Evolutionary conservation across 2,329 filamentous ascomycete genomes (phyloP).

Genomic region (Helotiales sp.): DNA sequence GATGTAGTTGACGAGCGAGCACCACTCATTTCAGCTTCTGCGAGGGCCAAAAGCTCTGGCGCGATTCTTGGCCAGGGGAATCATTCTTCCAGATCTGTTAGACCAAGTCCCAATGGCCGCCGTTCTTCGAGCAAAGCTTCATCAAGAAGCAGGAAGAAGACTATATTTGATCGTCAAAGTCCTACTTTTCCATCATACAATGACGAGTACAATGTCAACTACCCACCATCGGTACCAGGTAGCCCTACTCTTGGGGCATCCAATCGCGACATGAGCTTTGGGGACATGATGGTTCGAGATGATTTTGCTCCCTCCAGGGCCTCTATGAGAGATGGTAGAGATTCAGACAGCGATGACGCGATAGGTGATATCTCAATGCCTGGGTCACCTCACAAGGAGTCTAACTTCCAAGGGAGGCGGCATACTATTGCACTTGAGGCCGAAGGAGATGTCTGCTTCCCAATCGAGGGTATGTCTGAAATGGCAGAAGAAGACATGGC

Average conservation of each 20-base stretch:
- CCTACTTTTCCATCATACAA: constrained; percentile 34
- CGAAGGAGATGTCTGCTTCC: constrained; percentile 92
- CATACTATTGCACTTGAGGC: constrained; percentile 67
- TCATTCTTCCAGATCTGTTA: constrained; percentile 43
- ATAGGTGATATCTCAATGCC: constrained; percentile 43
- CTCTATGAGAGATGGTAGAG: constrained; percentile 23
- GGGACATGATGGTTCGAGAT: constrained; percentile 74
- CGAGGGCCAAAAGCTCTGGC: constrained; percentile 43
- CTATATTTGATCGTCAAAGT: constrained; percentile 39
- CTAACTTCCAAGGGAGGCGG: constrained; percentile 49
- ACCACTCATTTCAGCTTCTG: constrained; percentile 57
- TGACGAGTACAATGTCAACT: constrained; percentile 67
- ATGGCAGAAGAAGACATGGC: constrained; percentile 76
- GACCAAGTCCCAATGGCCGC: constrained; percentile 50
- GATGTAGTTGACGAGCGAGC: constrained; percentile 55
- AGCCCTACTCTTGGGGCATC: constrained; percentile 59
- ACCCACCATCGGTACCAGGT: constrained; percentile 70
- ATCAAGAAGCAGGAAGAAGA: constrained; percentile 47
- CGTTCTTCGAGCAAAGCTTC: constrained; percentile 49
- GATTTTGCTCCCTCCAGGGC: constrained; percentile 53
- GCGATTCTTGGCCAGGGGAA: constrained; percentile 31
- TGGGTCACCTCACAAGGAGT: constrained; percentile 35
- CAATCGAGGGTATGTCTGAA: constrained; percentile 77
- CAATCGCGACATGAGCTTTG: constrained; percentile 61
- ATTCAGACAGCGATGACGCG: constrained; percentile 35